Percentiles rank a stretch among this genome's conserved stretches.
Conservation (phyloP, 1,284 basidiomycete species). For the Cryptococcus sp. region DNA sequence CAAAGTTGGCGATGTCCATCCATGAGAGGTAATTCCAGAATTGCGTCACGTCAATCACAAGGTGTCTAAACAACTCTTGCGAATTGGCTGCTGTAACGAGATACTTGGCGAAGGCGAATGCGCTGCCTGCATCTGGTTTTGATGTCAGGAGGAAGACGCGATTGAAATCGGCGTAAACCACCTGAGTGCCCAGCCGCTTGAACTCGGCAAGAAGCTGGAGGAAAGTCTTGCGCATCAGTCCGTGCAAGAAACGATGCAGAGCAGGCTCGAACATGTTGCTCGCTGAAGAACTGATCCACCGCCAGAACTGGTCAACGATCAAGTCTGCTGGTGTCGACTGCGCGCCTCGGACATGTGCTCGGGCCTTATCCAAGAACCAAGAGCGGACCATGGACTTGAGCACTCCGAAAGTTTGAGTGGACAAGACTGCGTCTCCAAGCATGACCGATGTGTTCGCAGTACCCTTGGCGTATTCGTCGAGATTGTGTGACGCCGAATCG, state of each 20-base stretch:
- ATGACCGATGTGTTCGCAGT: slow-evolving; percentile 71
- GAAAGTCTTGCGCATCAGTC: slow-evolving; percentile 97
- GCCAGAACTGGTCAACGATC: slow-evolving; percentile 87
- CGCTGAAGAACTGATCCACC: slow-evolving; percentile 86
- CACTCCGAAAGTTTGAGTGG: slow-evolving; percentile 81
- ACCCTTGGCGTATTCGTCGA: slow-evolving; percentile 85
- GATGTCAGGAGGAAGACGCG: slow-evolving; percentile 87
- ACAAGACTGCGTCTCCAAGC: slow-evolving; percentile 90
- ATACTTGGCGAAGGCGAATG: slow-evolving; percentile 93
- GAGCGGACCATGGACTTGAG: slow-evolving; percentile 85
- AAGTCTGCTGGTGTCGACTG: slow-evolving; percentile 55
- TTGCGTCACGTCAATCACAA: slow-evolving; percentile 81
- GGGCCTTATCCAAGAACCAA: slow-evolving; percentile 83
- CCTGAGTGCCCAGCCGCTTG: slow-evolving; percentile 87
- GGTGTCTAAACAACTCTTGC: slow-evolving; percentile 92
- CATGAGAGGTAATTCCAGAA: slow-evolving; percentile 95
- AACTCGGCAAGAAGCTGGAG: slow-evolving; percentile 97
- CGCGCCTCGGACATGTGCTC: slow-evolving; percentile 58
- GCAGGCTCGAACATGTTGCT: slow-evolving; percentile 92
- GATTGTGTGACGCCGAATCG: slow-evolving; percentile 84
- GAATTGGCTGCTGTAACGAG: slow-evolving; percentile 90
- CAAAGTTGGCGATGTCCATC: slow-evolving; percentile 94
- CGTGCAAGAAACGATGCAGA: slow-evolving; percentile 89
- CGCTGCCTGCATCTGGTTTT: slow-evolving; percentile 89
- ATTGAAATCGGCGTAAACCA: slow-evolving; percentile 94